These are phyloP conservation scores for Aspergillus conjunctus DNA, from an alignment of 495 filamentous ascomycete species.

Conservation along the genomic window DNA sequence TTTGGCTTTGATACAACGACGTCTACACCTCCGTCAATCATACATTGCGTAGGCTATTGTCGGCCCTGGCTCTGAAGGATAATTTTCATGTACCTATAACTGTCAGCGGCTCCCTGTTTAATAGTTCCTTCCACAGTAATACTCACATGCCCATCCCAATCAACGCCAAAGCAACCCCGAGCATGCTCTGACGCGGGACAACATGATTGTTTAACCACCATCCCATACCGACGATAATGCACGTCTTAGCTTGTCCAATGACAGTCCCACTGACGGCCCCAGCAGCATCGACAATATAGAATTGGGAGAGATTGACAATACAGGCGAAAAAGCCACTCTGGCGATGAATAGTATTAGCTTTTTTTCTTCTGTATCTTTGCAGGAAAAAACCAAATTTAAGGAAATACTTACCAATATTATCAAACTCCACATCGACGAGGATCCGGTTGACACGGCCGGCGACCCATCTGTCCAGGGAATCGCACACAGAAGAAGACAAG, in stretches of 20 bases:
- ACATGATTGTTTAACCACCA: slow-evolving; percentile 34
- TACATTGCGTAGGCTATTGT: neutral
- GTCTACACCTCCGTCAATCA: neutral
- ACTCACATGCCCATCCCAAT: slow-evolving; percentile 35
- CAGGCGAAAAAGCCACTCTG: slow-evolving; percentile 59
- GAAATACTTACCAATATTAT: slow-evolving; percentile 39
- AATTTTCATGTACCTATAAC: slow-evolving; percentile 19
- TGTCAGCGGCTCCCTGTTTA: slow-evolving; percentile 13
- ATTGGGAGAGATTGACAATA: slow-evolving; percentile 73
- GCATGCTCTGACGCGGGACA: slow-evolving; percentile 30
- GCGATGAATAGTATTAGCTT: neutral
- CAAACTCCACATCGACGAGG: slow-evolving; percentile 42
- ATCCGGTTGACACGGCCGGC: slow-evolving; percentile 47
- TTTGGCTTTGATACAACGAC: neutral
- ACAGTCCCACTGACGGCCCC: slow-evolving; percentile 73
- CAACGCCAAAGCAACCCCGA: slow-evolving; percentile 32
- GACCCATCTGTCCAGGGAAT: slow-evolving; percentile 68
- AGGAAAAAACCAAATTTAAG: neutral
- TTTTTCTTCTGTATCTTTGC: neutral
- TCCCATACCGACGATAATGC: slow-evolving; percentile 44
- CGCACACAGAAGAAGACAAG: slow-evolving; percentile 62
- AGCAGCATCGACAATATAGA: slow-evolving; percentile 71
- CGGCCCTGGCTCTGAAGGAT: neutral
- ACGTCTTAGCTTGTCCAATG: slow-evolving; percentile 61
- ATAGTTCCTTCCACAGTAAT: neutral